These are phyloP conservation scores for Solanum paucissectum DNA, from an alignment of 257 asterid genomes.

Conservation along the genomic window DNA sequence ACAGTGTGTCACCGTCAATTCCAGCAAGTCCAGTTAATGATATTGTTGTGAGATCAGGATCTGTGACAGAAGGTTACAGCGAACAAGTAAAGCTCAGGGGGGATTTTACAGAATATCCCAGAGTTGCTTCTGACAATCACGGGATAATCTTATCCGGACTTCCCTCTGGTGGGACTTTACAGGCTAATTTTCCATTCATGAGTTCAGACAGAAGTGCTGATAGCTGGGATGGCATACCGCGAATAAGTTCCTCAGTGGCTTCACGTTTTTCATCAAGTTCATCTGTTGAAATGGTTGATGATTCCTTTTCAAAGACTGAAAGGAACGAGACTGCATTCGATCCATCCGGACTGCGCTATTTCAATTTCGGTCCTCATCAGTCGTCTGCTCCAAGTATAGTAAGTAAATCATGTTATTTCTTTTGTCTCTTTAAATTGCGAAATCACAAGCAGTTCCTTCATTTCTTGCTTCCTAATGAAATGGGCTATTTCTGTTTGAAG, in stretches of 20 bases:
- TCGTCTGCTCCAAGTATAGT: slow-evolving; percentile 32
- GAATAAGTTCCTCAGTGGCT: slow-evolving; percentile 47
- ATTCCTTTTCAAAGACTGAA: slow-evolving; percentile 18
- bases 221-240: slow-evolving; percentile 20
- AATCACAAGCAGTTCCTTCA: background rate
- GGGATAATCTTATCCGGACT: slow-evolving; percentile 9
- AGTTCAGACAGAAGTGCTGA: slow-evolving; percentile 31
- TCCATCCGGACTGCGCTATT: slow-evolving; percentile 5
- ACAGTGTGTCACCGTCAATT: slow-evolving; percentile 19
- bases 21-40: slow-evolving; percentile 34
- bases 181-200: slow-evolving; percentile 11
- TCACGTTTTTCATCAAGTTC: slow-evolving; percentile 46
- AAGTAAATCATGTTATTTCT: slow-evolving; percentile 23
- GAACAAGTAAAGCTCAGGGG: slow-evolving; percentile 12
- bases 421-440: background rate
- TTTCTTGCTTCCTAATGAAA: background rate
- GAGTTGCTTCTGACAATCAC: slow-evolving; percentile 34
- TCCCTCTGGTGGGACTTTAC: slow-evolving; percentile 14
- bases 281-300: slow-evolving; percentile 31
- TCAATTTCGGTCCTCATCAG: slow-evolving; percentile 1
- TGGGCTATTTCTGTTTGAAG: background rate
- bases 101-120: slow-evolving; percentile 18
- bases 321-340: slow-evolving; percentile 23
- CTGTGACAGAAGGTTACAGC: slow-evolving; percentile 28
- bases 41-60: slow-evolving; percentile 35